phyloP scores from a whole-genome alignment of 257 asterid genomes.

The Jacaranda copaia region DNA sequence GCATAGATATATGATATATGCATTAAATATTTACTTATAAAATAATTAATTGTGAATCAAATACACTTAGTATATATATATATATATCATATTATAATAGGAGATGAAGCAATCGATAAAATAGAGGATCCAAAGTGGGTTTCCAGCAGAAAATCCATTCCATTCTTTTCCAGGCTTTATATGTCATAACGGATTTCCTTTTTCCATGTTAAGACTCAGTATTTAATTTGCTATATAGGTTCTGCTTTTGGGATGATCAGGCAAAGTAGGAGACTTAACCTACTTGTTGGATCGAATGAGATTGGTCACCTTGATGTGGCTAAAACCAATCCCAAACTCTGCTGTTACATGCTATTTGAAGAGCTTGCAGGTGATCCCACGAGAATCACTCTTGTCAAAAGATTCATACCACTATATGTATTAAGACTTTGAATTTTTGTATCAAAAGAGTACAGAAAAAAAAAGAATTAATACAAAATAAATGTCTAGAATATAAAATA shows the following conservation, averaged over 20 bases:
- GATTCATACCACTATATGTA: conserved; percentile 33
- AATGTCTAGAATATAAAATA: too few relatives aligned
- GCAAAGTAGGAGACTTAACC: conserved; percentile 65
- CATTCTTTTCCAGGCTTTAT: neutral
- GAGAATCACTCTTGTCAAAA: conserved; percentile 69
- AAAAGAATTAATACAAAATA: too few relatives aligned
- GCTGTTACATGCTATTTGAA: conserved; percentile 73
- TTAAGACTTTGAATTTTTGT: too few relatives aligned
- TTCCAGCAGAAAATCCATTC: conserved; percentile 54
- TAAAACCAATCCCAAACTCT: conserved; percentile 40
- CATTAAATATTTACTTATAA: too few relatives aligned
- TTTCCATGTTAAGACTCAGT: neutral
- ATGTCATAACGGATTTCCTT: neutral
- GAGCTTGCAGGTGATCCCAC: conserved; percentile 94
- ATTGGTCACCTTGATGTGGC: conserved; percentile 69
- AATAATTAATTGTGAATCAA: conserved; percentile 54
- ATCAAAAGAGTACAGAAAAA: too few relatives aligned
- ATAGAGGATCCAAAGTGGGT: too few relatives aligned
- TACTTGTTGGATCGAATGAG: conserved; percentile 74
- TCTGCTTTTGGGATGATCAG: conserved; percentile 89
- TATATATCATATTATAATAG: too few relatives aligned
- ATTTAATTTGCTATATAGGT: conserved; percentile 50
- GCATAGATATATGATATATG: too few relatives aligned
- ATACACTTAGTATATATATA: too few relatives aligned
- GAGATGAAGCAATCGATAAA: too few relatives aligned